Conservation (phyloP, 2,329 filamentous ascomycete species). For the Ascochyta koolunga region DNA sequence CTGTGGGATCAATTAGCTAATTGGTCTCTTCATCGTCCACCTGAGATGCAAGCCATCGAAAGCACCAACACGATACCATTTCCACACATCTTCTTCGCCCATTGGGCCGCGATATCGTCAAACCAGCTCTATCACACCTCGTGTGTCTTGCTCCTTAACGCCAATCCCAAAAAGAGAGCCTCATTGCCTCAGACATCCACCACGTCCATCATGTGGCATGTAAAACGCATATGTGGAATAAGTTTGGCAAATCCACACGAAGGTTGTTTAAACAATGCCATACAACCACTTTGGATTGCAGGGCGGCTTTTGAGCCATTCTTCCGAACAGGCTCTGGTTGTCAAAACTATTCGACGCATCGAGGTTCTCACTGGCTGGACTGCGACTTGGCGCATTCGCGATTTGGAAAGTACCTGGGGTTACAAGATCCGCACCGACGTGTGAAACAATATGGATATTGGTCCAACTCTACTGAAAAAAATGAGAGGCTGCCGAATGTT, state of each 20-base stretch:
- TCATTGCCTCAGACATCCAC: slow-evolving; percentile 37
- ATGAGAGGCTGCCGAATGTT: background rate
- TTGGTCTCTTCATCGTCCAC: slow-evolving; percentile 57
- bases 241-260: slow-evolving; percentile 62
- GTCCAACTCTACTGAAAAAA: background rate
- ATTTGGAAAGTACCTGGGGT: slow-evolving; percentile 53
- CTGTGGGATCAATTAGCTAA: slow-evolving; percentile 59
- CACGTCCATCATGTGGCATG: slow-evolving; percentile 61
- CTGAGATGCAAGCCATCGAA: slow-evolving; percentile 55
- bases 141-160: slow-evolving; percentile 59
- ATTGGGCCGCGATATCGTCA: slow-evolving; percentile 62
- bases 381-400: slow-evolving; percentile 59
- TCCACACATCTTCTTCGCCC: slow-evolving; percentile 59
- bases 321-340: slow-evolving; percentile 48
- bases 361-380: slow-evolving; percentile 62
- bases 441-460: background rate
- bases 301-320: slow-evolving; percentile 61
- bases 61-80: slow-evolving; percentile 55
- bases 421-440: slow-evolving; percentile 25
- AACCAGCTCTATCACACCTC: slow-evolving; percentile 65
- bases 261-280: slow-evolving; percentile 63
- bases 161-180: slow-evolving; percentile 45
- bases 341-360: slow-evolving; percentile 57
- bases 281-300: slow-evolving; percentile 64
- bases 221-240: slow-evolving; percentile 62